Percentiles rank a stretch among this genome's conserved stretches.
Conservation (phyloP, 2,329 filamentous ascomycete genomes). For the Hypoxylon sp. region DNA sequence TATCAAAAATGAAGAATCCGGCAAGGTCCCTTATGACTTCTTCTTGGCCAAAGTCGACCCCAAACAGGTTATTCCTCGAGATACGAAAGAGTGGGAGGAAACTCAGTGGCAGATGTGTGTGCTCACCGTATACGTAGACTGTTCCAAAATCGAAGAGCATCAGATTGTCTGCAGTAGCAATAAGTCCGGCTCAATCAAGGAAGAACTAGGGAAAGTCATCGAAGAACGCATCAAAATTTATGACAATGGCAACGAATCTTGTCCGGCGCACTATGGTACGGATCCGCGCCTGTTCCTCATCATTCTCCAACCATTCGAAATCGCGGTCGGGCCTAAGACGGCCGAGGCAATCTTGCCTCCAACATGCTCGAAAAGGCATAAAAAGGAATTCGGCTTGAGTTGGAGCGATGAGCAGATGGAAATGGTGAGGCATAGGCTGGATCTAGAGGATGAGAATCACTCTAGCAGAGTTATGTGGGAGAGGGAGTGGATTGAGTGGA, state of each 20-base stretch:
- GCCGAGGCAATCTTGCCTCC: slow-evolving; percentile 9
- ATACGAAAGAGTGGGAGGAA: slow-evolving; percentile 18
- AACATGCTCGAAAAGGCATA: background rate
- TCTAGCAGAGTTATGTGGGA: slow-evolving; percentile 3
- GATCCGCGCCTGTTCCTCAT: slow-evolving; percentile 11
- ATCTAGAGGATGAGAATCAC: slow-evolving; percentile 5
- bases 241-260: background rate
- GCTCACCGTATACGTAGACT: slow-evolving; percentile 6
- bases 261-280: background rate
- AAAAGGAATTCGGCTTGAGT: background rate
- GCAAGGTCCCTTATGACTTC: background rate
- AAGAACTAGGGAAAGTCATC: slow-evolving; percentile 5
- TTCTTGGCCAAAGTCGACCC: slow-evolving; percentile 23
- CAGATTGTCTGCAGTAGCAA: background rate
- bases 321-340: slow-evolving; percentile 4
- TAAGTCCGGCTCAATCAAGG: background rate
- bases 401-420: background rate
- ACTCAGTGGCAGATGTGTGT: background rate
- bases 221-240: slow-evolving; percentile 12
- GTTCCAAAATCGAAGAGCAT: background rate
- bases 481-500: slow-evolving; percentile 6
- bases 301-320: slow-evolving; percentile 9
- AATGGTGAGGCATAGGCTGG: background rate
- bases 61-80: slow-evolving; percentile 8
- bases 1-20: background rate